Percentiles rank a stretch among this genome's conserved stretches.
phyloP scores from a whole-genome alignment of 208 protist species.

The Leishmania martiniquensis region DNA sequence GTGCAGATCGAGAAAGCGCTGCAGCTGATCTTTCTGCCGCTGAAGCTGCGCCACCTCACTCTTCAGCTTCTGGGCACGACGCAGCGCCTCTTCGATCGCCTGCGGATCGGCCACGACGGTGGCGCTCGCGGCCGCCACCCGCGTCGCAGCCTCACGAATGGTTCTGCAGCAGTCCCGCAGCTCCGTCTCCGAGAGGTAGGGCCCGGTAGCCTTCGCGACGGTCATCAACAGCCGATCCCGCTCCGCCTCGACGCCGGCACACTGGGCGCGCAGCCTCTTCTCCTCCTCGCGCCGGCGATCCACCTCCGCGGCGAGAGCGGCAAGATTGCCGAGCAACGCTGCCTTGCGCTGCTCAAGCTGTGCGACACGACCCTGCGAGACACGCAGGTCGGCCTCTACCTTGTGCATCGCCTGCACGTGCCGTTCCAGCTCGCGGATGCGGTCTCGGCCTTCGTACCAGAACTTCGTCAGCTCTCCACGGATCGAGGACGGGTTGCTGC shows the following conservation, averaged over 20 bases:
- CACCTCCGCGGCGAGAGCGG: constrained; percentile 56
- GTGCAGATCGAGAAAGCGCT: constrained; percentile 58
- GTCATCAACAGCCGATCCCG: constrained; percentile 53
- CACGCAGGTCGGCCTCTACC: constrained; percentile 42
- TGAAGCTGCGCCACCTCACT: constrained; percentile 72
- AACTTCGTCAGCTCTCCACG: constrained; percentile 66
- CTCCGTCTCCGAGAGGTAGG: constrained; percentile 35
- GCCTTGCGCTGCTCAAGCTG: constrained; percentile 56
- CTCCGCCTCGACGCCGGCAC: constrained; percentile 66
- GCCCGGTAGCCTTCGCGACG: constrained; percentile 21
- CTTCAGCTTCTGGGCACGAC: constrained; percentile 69
- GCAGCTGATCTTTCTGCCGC: constrained; percentile 78
- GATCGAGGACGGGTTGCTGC: constrained; percentile 56
- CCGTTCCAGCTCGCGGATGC: constrained; percentile 44
- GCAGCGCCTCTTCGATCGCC: constrained; percentile 54
- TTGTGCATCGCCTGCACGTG: constrained; percentile 42
- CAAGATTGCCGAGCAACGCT: constrained; percentile 46
- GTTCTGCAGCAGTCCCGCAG: constrained; percentile 42
- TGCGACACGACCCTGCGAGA: constrained; percentile 52
- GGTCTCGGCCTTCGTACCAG: constrained; percentile 70
- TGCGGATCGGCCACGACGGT: constrained; percentile 68
- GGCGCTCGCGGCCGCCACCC: constrained; percentile 58
- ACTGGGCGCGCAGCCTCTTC: constrained; percentile 54
- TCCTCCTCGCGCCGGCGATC: constrained; percentile 57
- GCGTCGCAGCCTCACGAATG: constrained; percentile 66